Evolutionary conservation across 345 rosid species (phyloP).

Genomic region (Arabis hirsuta): DNA sequence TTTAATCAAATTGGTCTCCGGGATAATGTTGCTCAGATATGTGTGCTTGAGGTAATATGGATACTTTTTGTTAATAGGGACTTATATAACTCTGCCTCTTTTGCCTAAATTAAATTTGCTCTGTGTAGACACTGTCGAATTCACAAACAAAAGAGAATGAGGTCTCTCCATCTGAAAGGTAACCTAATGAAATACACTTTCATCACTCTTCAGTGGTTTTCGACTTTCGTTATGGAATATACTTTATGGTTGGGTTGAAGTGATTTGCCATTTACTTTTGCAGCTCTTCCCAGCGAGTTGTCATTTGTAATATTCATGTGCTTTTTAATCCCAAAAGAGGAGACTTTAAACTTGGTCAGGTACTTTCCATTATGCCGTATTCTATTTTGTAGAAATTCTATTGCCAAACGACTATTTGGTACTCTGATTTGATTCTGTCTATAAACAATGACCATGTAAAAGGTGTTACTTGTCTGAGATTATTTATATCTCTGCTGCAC

Average conservation of each 20-base stretch:
- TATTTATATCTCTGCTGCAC: conserved; percentile 38
- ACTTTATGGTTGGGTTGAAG: conserved; percentile 24
- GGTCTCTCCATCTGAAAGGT: conserved; percentile 56
- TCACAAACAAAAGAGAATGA: conserved; percentile 44
- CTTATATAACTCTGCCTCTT: conserved; percentile 12
- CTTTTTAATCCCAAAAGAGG: conserved; percentile 96
- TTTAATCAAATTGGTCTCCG: conserved; percentile 85
- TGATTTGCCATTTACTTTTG: conserved; percentile 35
- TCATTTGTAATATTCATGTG: conserved; percentile 88
- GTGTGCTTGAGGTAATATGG: conserved; percentile 78
- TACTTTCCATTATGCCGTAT: conserved; percentile 35
- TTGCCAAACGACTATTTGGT: neutral
- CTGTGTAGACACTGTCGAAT: conserved; percentile 50
- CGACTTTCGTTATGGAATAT: conserved; percentile 2
- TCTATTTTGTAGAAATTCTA: neutral
- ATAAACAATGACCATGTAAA: conserved; percentile 9
- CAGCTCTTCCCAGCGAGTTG: conserved; percentile 68
- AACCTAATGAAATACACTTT: conserved; percentile 23
- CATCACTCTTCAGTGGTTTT: conserved; percentile 6
- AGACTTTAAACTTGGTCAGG: conserved; percentile 97
- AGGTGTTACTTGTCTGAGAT: neutral
- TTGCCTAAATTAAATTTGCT: conserved; percentile 12
- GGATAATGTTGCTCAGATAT: conserved; percentile 98
- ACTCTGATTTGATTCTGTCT: neutral
- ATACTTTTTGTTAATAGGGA: conserved; percentile 21